Percentiles rank a stretch among this genome's conserved stretches.
phyloP scores from a whole-genome alignment of 164 flowering plant species.

The Umbilicus rupestris region DNA sequence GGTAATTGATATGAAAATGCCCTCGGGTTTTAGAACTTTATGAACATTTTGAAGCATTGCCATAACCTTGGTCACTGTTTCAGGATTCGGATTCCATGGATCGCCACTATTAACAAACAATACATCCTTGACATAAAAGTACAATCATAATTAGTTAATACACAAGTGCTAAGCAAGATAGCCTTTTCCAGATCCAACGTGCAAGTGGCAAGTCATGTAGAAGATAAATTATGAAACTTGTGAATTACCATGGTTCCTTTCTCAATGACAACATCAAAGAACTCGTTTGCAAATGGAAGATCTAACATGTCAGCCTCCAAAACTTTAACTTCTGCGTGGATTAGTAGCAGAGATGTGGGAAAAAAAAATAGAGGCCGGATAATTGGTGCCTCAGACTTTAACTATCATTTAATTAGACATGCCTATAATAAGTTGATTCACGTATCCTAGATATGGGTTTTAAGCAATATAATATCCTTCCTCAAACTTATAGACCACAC shows the following conservation, averaged over 20 bases:
- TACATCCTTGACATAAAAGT: conserved; percentile 66
- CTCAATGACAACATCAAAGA: conserved; percentile 88
- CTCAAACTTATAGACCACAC: too few relatives aligned
- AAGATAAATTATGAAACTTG: not conserved
- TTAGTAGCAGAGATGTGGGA: conserved; percentile 7
- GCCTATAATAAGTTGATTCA: too few relatives aligned
- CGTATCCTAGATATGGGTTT: too few relatives aligned
- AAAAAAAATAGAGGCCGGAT: not conserved
- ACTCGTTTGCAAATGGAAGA: conserved; percentile 59
- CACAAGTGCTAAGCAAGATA: too few relatives aligned
- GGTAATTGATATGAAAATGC: conserved; percentile 75
- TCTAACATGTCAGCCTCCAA: conserved; percentile 88
- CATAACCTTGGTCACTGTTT: conserved; percentile 55
- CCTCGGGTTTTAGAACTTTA: conserved; percentile 69
- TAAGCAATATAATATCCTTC: too few relatives aligned
- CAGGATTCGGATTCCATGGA: conserved; percentile 81
- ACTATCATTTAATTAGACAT: not conserved
- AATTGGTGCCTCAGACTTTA: not conserved
- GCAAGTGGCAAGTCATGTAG: not conserved
- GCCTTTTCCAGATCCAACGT: not conserved
- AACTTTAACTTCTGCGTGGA: conserved; percentile 60
- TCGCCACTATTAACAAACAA: conserved; percentile 92
- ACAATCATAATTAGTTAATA: conserved; percentile 10
- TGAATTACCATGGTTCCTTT: conserved; percentile 93
- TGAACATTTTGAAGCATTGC: conserved; percentile 71